phyloP scores from a whole-genome alignment of 148 eudicot species.

The Chenopodium suecicum region DNA sequence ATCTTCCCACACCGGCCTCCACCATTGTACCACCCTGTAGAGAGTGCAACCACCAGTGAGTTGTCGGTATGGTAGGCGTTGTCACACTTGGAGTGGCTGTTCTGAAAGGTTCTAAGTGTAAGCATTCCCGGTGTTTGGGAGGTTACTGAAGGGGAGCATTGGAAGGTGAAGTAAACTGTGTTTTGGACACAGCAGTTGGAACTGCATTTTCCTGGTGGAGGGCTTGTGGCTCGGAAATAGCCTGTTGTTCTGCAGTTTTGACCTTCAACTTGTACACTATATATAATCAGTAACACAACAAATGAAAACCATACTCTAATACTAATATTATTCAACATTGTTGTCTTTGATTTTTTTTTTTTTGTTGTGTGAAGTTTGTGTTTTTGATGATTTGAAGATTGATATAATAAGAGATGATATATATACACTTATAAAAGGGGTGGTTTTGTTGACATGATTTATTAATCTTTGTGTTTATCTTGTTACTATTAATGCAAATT shows the following conservation, averaged over 20 bases:
- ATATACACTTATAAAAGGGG: not conserved
- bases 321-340: constrained; percentile 12
- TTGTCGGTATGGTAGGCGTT: constrained; percentile 28
- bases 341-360: not conserved
- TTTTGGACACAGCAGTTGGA: constrained; percentile 36
- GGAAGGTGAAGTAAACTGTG: constrained; percentile 37
- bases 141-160: constrained; percentile 40
- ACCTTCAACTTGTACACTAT: constrained; percentile 22
- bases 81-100: constrained; percentile 29
- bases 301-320: constrained; percentile 7
- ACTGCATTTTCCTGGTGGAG: constrained; percentile 36
- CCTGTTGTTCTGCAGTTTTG: constrained; percentile 41
- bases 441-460: constrained; percentile 12
- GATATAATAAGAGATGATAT: not conserved
- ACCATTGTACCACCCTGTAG: constrained; percentile 47
- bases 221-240: constrained; percentile 25
- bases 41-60: constrained; percentile 38
- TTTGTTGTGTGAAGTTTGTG: not conserved
- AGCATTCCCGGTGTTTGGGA: constrained; percentile 31
- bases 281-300: constrained; percentile 16
- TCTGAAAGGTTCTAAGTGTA: constrained; percentile 32
- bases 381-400: not conserved
- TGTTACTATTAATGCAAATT: not conserved
- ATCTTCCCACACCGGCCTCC: constrained; percentile 34
- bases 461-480: not conserved